These are phyloP conservation scores for Penicillium brasilianum DNA, from an alignment of 2,329 filamentous ascomycete genomes.

Conservation along the genomic window DNA sequence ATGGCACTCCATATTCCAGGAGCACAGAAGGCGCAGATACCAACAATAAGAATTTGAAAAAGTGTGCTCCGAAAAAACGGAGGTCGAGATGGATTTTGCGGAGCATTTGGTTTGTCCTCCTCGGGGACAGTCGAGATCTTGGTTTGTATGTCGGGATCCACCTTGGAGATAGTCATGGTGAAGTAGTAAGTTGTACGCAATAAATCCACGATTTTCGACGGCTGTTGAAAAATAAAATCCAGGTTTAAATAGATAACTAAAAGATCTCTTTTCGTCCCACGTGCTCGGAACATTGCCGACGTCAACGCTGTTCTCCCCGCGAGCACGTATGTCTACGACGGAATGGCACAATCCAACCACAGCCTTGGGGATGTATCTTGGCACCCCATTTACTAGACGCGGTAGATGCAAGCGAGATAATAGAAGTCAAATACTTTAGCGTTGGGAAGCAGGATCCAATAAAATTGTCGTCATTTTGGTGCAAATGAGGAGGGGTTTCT, in stretches of 20 bases:
- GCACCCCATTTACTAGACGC: background rate
- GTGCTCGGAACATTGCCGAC: background rate
- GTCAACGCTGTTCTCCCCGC: background rate
- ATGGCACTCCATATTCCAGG: slow-evolving; percentile 53
- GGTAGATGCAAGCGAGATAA: background rate
- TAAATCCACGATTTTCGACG: background rate
- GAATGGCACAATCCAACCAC: slow-evolving; percentile 17
- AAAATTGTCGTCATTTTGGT: background rate
- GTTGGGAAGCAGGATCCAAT: background rate
- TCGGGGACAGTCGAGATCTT: background rate
- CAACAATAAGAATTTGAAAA: slow-evolving; percentile 50
- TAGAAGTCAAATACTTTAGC: background rate
- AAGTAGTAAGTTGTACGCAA: background rate
- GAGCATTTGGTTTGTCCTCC: background rate
- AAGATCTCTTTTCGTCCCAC: background rate
- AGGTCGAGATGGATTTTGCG: background rate
- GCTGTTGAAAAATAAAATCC: background rate
- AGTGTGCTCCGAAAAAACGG: slow-evolving; percentile 23
- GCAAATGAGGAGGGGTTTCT: slow-evolving; percentile 1
- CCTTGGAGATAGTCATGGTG: background rate
- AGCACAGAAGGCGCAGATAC: slow-evolving; percentile 48
- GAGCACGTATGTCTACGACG: slow-evolving; percentile 16
- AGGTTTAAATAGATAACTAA: background rate
- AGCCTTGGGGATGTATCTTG: background rate
- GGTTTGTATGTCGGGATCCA: background rate